Evolutionary conservation across 192 early-diverging fungal species (phyloP).

Genomic region (Chytriomyces sp.): DNA sequence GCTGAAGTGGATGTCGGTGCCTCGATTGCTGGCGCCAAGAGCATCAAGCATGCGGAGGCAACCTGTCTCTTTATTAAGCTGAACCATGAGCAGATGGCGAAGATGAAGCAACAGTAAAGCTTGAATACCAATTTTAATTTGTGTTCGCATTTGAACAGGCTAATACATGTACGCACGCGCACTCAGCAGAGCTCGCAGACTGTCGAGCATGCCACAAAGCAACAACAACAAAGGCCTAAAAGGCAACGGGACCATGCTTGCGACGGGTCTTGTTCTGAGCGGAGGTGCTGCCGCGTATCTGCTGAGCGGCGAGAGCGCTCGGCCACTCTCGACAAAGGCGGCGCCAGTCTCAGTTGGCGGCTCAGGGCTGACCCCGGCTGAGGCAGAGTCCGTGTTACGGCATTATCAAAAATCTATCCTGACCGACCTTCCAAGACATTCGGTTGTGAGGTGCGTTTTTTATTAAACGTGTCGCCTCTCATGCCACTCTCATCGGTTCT

Average conservation of each 20-base stretch:
- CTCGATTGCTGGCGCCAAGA: not conserved
- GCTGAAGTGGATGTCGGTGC: not conserved
- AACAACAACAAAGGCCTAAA: not conserved
- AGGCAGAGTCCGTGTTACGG: conserved; percentile 19
- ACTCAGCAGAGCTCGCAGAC: not conserved
- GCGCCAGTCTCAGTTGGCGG: conserved; percentile 13
- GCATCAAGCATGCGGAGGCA: conserved; percentile 30
- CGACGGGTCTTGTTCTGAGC: not conserved
- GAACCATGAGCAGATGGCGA: not conserved
- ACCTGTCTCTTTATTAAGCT: conserved; percentile 24
- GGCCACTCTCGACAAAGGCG: not conserved
- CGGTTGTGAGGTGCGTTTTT: not conserved
- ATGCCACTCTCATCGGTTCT: not conserved
- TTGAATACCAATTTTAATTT: not conserved
- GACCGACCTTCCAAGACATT: not conserved
- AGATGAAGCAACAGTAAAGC: not conserved
- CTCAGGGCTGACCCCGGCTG: not conserved
- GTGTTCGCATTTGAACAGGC: not conserved
- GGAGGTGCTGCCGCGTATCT: not conserved
- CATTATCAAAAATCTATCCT: not conserved
- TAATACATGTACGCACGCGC: not conserved
- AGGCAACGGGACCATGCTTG: not conserved
- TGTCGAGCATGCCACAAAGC: not conserved
- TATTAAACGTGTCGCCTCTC: no score
- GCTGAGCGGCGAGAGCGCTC: not conserved